Evolutionary conservation across 768 basidiomycete species (phyloP).

Genomic region (Hericium alpestre): DNA sequence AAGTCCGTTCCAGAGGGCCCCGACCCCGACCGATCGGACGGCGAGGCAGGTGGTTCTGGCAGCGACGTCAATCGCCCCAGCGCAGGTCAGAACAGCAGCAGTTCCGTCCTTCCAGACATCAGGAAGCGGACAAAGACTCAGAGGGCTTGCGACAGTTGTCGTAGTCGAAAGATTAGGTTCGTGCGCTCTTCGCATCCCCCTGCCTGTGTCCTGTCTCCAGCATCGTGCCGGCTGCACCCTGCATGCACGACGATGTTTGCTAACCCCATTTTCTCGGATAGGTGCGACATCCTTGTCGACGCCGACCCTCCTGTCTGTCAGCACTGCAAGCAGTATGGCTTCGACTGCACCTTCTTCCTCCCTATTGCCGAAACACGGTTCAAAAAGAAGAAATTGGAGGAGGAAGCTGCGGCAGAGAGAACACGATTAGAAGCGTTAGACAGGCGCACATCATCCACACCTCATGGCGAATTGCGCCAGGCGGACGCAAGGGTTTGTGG

Average conservation of each 20-base stretch:
- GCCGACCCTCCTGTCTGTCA: constrained; percentile 75
- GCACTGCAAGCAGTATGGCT: constrained; percentile 89
- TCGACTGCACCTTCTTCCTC: constrained; percentile 95
- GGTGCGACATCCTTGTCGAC: constrained; percentile 80
- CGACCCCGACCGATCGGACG: constrained; percentile 42
- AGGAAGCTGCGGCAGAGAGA: constrained; percentile 36
- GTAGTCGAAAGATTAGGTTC: constrained; percentile 78
- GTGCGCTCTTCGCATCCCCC: constrained; percentile 10
- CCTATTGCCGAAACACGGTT: constrained; percentile 98
- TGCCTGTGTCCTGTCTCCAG: not conserved
- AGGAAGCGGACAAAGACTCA: constrained; percentile 91
- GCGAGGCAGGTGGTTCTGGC: constrained; percentile 43
- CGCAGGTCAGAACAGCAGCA: constrained; percentile 10
- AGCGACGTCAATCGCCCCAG: constrained; percentile 29
- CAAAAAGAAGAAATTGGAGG: constrained; percentile 87
- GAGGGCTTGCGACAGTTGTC: constrained; percentile 86
- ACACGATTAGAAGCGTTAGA: constrained; percentile 27
- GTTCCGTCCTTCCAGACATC: constrained; percentile 34
- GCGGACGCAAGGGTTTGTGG: constrained; percentile 52
- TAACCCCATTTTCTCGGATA: constrained; percentile 13
- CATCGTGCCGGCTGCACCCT: not conserved
- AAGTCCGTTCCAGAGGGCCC: constrained; percentile 22
- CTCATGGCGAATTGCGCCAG: constrained; percentile 36
- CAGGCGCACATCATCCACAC: constrained; percentile 30
- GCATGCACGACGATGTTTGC: too few species aligned